Evolutionary conservation across 176 grass and related monocot genomes (phyloP).

Genomic region (Phoenix dactylifera): DNA sequence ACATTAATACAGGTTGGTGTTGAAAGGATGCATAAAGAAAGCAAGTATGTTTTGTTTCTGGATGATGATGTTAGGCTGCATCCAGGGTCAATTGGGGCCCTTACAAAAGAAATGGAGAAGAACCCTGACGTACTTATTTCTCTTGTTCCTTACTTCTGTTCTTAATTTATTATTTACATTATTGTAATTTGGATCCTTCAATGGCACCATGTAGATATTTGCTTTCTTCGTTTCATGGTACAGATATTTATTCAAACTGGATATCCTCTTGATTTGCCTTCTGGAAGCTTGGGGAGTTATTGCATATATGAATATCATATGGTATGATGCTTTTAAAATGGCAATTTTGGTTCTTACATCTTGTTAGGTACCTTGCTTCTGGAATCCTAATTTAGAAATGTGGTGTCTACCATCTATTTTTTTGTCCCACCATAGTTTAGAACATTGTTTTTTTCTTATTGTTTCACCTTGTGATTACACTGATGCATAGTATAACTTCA

Average conservation of each 20-base stretch:
- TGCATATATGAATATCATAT: conserved; percentile 99
- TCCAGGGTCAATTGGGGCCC: conserved; percentile 90
- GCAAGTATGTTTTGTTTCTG: conserved; percentile 93
- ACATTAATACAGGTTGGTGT: conserved; percentile 64
- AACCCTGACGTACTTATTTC: conserved; percentile 65
- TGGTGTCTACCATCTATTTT: not conserved
- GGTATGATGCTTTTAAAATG: conserved; percentile 43
- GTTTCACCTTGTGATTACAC: conserved; percentile 1
- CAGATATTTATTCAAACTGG: conserved; percentile 99
- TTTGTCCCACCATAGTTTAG: not conserved
- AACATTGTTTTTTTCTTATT: conserved; percentile 6
- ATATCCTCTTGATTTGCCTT: conserved; percentile 98
- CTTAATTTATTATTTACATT: not conserved
- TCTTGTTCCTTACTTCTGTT: no score
- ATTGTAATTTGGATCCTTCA: not conserved
- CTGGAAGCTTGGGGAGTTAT: conserved; percentile 99
- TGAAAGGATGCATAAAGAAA: conserved; percentile 93
- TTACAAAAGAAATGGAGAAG: conserved; percentile 98
- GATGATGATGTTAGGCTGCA: conserved; percentile 97
- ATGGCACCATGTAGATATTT: no score
- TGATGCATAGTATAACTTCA: conserved; percentile 32
- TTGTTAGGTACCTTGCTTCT: not conserved
- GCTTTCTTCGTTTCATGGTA: no score
- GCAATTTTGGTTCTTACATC: not conserved
- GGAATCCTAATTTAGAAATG: no score